Evolutionary conservation across 805 yeast genomes (phyloP), one percentile per base, ranked within the genome.

Genomic region (Grigorovia transvaalensis): DNA sequence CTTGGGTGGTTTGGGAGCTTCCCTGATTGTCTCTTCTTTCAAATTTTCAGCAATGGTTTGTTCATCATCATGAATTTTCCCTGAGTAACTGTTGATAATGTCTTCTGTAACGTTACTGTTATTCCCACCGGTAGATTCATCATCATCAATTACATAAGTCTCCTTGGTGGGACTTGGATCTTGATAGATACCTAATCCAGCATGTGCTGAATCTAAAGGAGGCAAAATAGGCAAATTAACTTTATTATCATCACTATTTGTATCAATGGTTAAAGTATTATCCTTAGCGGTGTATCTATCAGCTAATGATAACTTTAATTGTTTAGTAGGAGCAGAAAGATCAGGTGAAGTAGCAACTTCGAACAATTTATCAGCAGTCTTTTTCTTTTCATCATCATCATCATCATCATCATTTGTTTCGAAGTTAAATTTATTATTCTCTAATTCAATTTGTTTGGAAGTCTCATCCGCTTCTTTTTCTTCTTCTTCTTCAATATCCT

Each of bases 281-380:
- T 47, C 46, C 49, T 45, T 23, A 23, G 27, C 49, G 38, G 62
- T 63, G 48, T 69, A 63, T 55, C 75, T 66, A 55, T 72, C 75
- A 45, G 74, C 73, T 54, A 64, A 70, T 54, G 69, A 70, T 50
- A 71, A 53, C 55, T 70, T 71, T 49, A 70, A 44, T 2, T 64
- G 59, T 30, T 50, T 44, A 27, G 57, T 61, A 20, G 53, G 43
- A 44, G 50, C 51, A 30, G 51, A 6, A 23, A 4, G 13, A 9
- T 41, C 50, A 2, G 46, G 38, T 17, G 49, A 57, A 13, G 55
- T 52, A 4, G 54, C 48, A 30, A 62, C 58, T 43, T 62, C 64
- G 23, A 56, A 62, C 29, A 57, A 51, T 40, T 62, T 64, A 40
- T 64, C 67, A 20, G 63, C 63, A 15, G 50, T 53, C 2, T 57